phyloP scores from a whole-genome alignment of 495 filamentous ascomycete species.

The Penicillium taxi region DNA sequence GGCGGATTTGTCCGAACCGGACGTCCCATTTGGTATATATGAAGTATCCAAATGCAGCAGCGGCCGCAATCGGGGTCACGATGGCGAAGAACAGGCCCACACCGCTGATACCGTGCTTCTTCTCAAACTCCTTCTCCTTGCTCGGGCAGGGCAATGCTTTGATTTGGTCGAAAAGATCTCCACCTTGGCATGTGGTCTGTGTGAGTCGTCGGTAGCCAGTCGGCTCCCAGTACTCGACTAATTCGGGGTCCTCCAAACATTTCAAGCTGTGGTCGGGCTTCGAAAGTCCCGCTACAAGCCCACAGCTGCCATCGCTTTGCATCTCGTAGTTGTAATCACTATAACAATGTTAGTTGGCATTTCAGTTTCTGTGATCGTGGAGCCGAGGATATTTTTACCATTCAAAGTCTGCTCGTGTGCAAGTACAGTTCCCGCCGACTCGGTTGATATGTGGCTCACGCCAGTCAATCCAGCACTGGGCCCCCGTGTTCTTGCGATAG shows the following conservation, averaged over 20 bases:
- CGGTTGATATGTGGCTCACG: constrained; percentile 54
- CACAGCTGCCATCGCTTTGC: constrained; percentile 64
- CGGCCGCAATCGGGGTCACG: constrained; percentile 59
- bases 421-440: constrained; percentile 65
- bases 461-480: constrained; percentile 75
- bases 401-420: constrained; percentile 80
- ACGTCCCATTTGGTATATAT: constrained; percentile 78
- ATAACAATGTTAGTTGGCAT: constrained; percentile 12
- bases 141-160: constrained; percentile 56
- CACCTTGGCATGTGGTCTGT: constrained; percentile 74
- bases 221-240: constrained; percentile 65
- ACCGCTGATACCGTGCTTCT: constrained; percentile 61
- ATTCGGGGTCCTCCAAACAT: constrained; percentile 59
- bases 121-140: constrained; percentile 67
- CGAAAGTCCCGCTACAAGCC: constrained; percentile 59
- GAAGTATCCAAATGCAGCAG: constrained; percentile 69
- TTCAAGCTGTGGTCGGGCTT: constrained; percentile 56
- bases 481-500: constrained; percentile 69
- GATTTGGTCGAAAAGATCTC: constrained; percentile 58
- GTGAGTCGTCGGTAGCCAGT: constrained; percentile 91
- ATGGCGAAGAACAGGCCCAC: constrained; percentile 83
- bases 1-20: constrained; percentile 83
- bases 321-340: constrained; percentile 94
- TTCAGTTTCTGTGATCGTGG: not conserved
- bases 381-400: constrained; percentile 71